Percentiles rank a stretch among this genome's conserved stretches.
Evolutionary conservation across 257 asterid species (phyloP).

Genomic region (Solanum corneliomulleri): DNA sequence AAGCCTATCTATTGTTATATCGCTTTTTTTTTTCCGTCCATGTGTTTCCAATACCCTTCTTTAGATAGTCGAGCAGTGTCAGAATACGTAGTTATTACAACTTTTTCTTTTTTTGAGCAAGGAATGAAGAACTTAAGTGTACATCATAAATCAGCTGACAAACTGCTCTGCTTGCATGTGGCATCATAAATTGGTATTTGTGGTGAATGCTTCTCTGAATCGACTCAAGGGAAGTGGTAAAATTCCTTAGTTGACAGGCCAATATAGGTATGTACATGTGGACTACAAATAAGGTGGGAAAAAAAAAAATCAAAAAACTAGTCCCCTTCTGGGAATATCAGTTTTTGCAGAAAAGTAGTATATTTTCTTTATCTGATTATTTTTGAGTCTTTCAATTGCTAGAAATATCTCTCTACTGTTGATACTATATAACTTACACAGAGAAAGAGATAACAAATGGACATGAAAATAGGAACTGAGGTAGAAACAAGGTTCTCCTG

Average conservation of each 20-base stretch:
- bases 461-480: background rate
- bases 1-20: background rate
- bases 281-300: background rate
- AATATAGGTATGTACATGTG: background rate
- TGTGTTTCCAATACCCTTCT: background rate
- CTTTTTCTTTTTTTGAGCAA: background rate
- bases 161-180: background rate
- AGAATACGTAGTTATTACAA: background rate
- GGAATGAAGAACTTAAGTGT: background rate
- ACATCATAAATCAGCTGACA: background rate
- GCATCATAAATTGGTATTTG: background rate
- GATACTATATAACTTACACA: background rate
- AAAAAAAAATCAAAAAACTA: background rate
- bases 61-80: background rate
- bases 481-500: background rate
- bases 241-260: background rate
- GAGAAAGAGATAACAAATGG: background rate
- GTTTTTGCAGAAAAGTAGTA: background rate
- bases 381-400: background rate
- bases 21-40: background rate
- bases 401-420: background rate
- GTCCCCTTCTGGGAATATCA: background rate
- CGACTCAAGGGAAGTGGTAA: background rate
- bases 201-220: background rate
- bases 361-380: background rate